phyloP scores from a whole-genome alignment of 352 stramenopile genomes.

The Phytopythium kandeliae region DNA sequence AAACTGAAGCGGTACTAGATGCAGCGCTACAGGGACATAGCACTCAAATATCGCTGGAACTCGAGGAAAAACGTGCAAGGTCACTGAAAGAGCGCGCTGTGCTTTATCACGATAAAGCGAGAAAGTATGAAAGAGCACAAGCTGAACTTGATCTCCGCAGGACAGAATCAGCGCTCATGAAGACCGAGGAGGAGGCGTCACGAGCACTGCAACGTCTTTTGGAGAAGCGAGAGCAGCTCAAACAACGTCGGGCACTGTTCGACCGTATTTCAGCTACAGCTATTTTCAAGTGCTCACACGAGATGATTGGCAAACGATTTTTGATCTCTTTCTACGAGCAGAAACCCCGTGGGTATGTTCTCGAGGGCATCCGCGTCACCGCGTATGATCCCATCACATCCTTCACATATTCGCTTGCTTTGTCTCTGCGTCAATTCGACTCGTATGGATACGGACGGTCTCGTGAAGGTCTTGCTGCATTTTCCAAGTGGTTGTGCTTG shows the following conservation, averaged over 20 bases:
- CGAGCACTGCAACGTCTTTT: slow-evolving; percentile 15
- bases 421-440: slow-evolving; percentile 39
- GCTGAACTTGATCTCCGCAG: slow-evolving; percentile 22
- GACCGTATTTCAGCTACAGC: slow-evolving; percentile 16
- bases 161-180: slow-evolving; percentile 46
- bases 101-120: slow-evolving; percentile 10
- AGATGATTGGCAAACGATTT: slow-evolving; percentile 40
- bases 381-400: slow-evolving; percentile 49
- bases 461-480: slow-evolving; percentile 25
- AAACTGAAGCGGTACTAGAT: background rate
- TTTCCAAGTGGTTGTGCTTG: slow-evolving; percentile 58
- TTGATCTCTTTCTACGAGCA: slow-evolving; percentile 34
- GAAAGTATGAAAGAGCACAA: slow-evolving; percentile 7
- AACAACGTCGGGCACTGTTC: slow-evolving; percentile 11
- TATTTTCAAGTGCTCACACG: slow-evolving; percentile 30
- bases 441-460: slow-evolving; percentile 47
- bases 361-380: slow-evolving; percentile 42
- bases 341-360: slow-evolving; percentile 34
- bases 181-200: slow-evolving; percentile 30
- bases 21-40: background rate
- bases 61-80: slow-evolving; percentile 19
- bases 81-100: slow-evolving; percentile 9
- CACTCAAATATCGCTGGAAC: background rate
- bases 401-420: slow-evolving; percentile 21
- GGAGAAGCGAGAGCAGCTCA: slow-evolving; percentile 9